Percentiles rank a stretch among this genome's conserved stretches.
Evolutionary conservation across 805 yeast genomes (phyloP).

Genomic region (Metschnikowia koreensis): DNA sequence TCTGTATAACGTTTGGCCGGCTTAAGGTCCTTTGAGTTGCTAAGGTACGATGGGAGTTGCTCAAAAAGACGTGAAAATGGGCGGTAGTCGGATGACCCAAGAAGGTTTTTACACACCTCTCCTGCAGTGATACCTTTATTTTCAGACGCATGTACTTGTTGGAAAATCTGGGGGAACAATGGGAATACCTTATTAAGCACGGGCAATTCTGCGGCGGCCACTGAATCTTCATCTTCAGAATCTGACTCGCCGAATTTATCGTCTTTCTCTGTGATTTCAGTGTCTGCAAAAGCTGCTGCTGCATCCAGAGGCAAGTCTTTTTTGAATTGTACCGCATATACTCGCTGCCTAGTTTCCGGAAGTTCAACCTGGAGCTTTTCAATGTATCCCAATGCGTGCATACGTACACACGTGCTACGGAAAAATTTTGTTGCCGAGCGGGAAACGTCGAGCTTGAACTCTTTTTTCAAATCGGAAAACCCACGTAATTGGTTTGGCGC

Average conservation of each 20-base stretch:
- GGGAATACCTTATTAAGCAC: conserved; percentile 58
- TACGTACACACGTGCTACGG: conserved; percentile 45
- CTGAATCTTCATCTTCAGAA: conserved; percentile 19
- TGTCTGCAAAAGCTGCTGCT: conserved; percentile 41
- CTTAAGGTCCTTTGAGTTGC: conserved; percentile 28
- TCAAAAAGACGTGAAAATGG: conserved; percentile 54
- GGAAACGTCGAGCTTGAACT: conserved; percentile 49
- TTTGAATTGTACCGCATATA: conserved; percentile 40
- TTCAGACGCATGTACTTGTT: conserved; percentile 41
- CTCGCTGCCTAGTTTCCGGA: conserved; percentile 24
- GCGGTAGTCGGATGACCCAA: conserved; percentile 55
- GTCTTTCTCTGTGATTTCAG: conserved; percentile 17
- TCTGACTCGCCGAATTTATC: conserved; percentile 17
- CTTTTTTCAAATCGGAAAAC: conserved; percentile 58
- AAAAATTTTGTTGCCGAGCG: conserved; percentile 44
- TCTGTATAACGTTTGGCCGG: conserved; percentile 28
- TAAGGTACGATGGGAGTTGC: conserved; percentile 39
- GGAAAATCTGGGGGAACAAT: conserved; percentile 59
- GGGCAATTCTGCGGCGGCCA: conserved; percentile 21
- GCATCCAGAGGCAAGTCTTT: conserved; percentile 49
- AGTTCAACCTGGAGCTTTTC: conserved; percentile 50
- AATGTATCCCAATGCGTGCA: conserved; percentile 45
- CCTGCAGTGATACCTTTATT: conserved; percentile 58
- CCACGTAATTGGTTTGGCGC: conserved; percentile 64
- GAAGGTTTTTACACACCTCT: conserved; percentile 46